These are phyloP conservation scores for Spizellomyces punctatus DNA, from an alignment of 192 early-diverging fungal species.

Conservation along the genomic window DNA sequence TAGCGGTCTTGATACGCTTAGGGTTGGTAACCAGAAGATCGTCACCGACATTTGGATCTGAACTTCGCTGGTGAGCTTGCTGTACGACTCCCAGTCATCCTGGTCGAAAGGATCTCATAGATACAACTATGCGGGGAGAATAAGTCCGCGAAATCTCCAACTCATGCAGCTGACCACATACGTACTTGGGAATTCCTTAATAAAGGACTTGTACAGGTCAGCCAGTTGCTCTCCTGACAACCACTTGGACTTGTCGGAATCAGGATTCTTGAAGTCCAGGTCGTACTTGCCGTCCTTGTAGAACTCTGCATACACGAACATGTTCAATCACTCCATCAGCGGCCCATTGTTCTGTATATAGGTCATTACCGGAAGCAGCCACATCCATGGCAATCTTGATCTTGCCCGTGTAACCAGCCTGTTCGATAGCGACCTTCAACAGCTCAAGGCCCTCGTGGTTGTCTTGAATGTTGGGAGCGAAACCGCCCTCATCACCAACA, in stretches of 20 bases:
- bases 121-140: constrained; percentile 59
- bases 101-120: constrained; percentile 99
- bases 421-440: constrained; percentile 83
- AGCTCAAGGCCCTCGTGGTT: constrained; percentile 95
- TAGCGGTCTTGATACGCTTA: constrained; percentile 78
- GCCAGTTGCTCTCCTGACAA: constrained; percentile 79
- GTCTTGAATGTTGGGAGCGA: constrained; percentile 98
- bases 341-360: background rate
- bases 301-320: constrained; percentile 66
- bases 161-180: background rate
- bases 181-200: constrained; percentile 76
- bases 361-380: constrained; percentile 74
- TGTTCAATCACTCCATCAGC: background rate
- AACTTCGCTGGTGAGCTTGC: constrained; percentile 65
- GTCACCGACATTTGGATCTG: constrained; percentile 93
- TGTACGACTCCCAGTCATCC: constrained; percentile 96
- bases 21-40: constrained; percentile 99
- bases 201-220: constrained; percentile 81
- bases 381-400: constrained; percentile 96
- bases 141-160: background rate
- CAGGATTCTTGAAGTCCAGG: constrained; percentile 94
- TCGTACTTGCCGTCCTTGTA: constrained; percentile 98
- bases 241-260: constrained; percentile 75
- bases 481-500: constrained; percentile 99
- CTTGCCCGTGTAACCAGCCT: constrained; percentile 97